Evolutionary conservation across 2,329 filamentous ascomycete species (phyloP).

Genomic region (Neonectria coccinea): DNA sequence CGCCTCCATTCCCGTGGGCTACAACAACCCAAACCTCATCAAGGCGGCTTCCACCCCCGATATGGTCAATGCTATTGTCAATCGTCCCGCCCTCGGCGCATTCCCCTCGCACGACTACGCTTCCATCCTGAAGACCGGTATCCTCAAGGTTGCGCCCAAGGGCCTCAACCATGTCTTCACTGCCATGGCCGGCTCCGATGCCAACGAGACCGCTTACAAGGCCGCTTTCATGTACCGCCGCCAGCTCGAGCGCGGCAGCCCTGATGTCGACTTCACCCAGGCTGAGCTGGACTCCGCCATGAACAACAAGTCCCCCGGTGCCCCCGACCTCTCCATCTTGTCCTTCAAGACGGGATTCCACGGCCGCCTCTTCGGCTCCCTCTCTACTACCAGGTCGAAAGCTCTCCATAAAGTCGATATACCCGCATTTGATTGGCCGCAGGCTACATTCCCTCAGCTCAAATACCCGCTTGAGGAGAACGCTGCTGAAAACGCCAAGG

Average conservation of each 20-base stretch:
- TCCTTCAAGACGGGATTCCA: constrained; percentile 92
- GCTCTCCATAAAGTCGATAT: constrained; percentile 96
- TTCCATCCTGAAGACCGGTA: constrained; percentile 79
- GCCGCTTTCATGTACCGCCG: constrained; percentile 94
- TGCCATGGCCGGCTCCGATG: constrained; percentile 87
- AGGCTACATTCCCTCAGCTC: constrained; percentile 85
- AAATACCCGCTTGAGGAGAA: constrained; percentile 90
- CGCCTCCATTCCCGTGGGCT: constrained; percentile 90
- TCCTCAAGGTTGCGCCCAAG: constrained; percentile 84
- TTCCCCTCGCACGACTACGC: constrained; percentile 91
- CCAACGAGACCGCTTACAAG: constrained; percentile 95
- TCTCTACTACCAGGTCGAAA: constrained; percentile 92
- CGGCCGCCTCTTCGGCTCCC: constrained; percentile 86
- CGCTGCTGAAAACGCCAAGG: constrained; percentile 81
- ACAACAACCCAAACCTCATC: constrained; percentile 85
- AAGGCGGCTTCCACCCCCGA: constrained; percentile 78
- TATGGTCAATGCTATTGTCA: constrained; percentile 85
- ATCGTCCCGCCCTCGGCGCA: constrained; percentile 89
- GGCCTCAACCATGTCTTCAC: constrained; percentile 92
- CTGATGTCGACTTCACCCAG: constrained; percentile 80
- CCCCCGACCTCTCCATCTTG: constrained; percentile 82
- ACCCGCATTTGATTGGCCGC: constrained; percentile 94
- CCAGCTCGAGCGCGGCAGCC: constrained; percentile 82
- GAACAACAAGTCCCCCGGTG: constrained; percentile 82
- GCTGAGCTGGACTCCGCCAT: constrained; percentile 81